A percentile compares a stretch with the other conserved stretches of the same genome.
Conservation (phyloP, 352 stramenopile genomes). For the Globisporangium megalacanthum region DNA sequence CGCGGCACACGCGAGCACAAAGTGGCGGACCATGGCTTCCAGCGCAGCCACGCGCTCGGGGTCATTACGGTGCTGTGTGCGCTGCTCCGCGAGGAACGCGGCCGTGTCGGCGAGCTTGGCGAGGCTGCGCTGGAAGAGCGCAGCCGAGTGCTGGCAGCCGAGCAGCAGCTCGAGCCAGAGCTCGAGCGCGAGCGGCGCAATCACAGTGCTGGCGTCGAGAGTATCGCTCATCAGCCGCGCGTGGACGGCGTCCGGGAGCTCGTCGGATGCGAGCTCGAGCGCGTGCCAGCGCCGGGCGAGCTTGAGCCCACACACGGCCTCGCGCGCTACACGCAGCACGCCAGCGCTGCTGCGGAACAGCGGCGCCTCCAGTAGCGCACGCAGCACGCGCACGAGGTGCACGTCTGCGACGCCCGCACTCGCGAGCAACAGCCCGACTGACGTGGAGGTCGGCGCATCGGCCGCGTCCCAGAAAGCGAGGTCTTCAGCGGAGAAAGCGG, state of each 20-base stretch:
- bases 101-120: slow-evolving; percentile 38
- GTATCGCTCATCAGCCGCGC: slow-evolving; percentile 19
- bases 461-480: slow-evolving; percentile 48
- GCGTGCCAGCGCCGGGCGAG: slow-evolving; percentile 70
- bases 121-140: slow-evolving; percentile 43
- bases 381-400: slow-evolving; percentile 29
- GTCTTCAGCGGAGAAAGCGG: slow-evolving; percentile 29
- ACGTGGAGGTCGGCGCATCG: slow-evolving; percentile 23
- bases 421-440: slow-evolving; percentile 60
- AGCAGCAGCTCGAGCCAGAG: slow-evolving; percentile 68
- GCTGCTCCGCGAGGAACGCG: slow-evolving; percentile 30
- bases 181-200: slow-evolving; percentile 21
- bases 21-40: slow-evolving; percentile 16
- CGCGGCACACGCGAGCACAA: slow-evolving; percentile 39
- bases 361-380: slow-evolving; percentile 28
- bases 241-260: slow-evolving; percentile 38
- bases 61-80: slow-evolving; percentile 8
- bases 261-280: slow-evolving; percentile 28
- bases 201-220: slow-evolving; percentile 2
- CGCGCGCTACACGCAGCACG: slow-evolving; percentile 47
- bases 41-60: not conserved
- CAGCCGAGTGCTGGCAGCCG: slow-evolving; percentile 70
- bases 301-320: slow-evolving; percentile 64
- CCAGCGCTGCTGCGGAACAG: slow-evolving; percentile 31
- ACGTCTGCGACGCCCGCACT: slow-evolving; percentile 34